Evolutionary conservation across 805 yeast genomes (phyloP).

Genomic region (Jamesozyma piceae): DNA sequence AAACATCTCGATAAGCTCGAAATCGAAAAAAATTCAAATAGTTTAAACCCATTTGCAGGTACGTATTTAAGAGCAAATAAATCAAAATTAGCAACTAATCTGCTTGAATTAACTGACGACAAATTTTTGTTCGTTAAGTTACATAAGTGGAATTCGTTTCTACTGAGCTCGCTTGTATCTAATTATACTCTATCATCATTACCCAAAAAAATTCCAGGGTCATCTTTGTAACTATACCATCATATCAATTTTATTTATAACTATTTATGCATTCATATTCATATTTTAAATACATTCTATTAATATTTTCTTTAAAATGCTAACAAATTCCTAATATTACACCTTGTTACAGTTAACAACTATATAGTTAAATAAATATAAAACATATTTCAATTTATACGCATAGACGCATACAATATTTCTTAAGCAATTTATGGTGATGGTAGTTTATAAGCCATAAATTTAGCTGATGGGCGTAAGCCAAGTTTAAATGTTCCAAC

Average conservation of each 20-base stretch:
- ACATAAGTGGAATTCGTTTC: constrained; percentile 55
- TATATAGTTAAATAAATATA: neutral
- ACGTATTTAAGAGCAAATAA: constrained; percentile 48
- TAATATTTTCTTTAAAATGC: neutral
- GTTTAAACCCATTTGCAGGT: constrained; percentile 19
- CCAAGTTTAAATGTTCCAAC: constrained; percentile 22
- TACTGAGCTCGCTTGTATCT: constrained; percentile 25
- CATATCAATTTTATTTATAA: too few species aligned
- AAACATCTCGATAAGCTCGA: constrained; percentile 22
- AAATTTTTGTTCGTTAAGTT: constrained; percentile 42
- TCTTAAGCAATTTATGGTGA: neutral
- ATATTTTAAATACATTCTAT: too few species aligned
- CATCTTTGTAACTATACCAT: neutral
- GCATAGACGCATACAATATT: neutral
- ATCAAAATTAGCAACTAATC: constrained; percentile 44
- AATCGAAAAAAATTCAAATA: constrained; percentile 1
- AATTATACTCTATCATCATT: neutral
- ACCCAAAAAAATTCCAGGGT: neutral
- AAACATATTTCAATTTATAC: neutral
- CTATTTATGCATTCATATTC: neutral
- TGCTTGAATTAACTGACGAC: constrained; percentile 47
- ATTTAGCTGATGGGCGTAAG: constrained; percentile 60
- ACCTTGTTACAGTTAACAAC: neutral
- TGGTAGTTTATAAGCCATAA: constrained; percentile 49
- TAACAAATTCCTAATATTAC: too few species aligned